Conservation (phyloP, 2,329 filamentous ascomycete genomes). For the Pseudogymnoascus sp. region DNA sequence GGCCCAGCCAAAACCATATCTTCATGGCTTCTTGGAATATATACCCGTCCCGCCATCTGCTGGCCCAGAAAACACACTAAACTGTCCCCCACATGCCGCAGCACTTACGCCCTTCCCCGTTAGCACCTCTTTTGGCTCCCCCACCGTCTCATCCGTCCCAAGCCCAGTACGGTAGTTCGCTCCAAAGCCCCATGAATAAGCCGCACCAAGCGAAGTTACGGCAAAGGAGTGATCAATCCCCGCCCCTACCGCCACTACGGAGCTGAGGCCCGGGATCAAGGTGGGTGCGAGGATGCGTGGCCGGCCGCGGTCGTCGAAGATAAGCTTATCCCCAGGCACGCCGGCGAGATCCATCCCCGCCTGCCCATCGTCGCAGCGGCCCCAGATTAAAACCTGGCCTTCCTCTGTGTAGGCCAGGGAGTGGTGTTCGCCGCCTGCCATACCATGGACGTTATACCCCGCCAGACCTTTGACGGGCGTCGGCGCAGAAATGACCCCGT, state of each 20-base stretch:
- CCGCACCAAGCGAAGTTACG: constrained; percentile 58
- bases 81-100: constrained; percentile 82
- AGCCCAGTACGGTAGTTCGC: constrained; percentile 74
- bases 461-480: constrained; percentile 56
- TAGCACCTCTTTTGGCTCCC: constrained; percentile 68
- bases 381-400: constrained; percentile 52
- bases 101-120: constrained; percentile 64
- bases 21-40: no score
- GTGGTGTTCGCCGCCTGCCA: constrained; percentile 71
- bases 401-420: constrained; percentile 53
- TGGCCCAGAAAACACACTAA: constrained; percentile 50
- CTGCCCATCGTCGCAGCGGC: constrained; percentile 45
- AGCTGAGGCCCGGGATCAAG: constrained; percentile 46
- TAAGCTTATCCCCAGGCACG: constrained; percentile 48
- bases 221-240: constrained; percentile 68
- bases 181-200: constrained; percentile 73
- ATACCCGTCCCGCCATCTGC: background rate
- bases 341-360: constrained; percentile 48
- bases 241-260: constrained; percentile 47
- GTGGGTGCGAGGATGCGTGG: constrained; percentile 66
- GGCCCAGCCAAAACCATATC: background rate
- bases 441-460: constrained; percentile 51
- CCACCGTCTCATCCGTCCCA: constrained; percentile 67
- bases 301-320: constrained; percentile 54
- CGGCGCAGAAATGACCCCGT: constrained; percentile 62